Base-by-base conservation (phyloP, 164 flowering plant genomes). In the Macadamia integrifolia region DNA sequence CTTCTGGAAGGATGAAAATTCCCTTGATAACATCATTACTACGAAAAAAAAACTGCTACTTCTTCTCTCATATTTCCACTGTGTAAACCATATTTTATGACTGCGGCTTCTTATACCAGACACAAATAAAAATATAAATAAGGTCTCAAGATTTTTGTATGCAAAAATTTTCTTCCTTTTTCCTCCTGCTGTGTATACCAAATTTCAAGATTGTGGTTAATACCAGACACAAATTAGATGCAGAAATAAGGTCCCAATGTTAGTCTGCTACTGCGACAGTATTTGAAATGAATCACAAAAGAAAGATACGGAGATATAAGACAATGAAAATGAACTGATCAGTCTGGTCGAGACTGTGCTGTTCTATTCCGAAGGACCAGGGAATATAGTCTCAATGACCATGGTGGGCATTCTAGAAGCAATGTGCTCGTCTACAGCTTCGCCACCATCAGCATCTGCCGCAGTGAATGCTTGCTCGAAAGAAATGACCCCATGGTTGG, bases 391-490 rank as follows among this genome's bases (percentile, higher is more conserved):
- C 73, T 92, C 99, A 13, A 89, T 85, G 2, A 90, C 99, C 99
- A 94, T 92, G 1, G 86, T 82, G 9, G 74, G 57, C 60, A 81
- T 44, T 3, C 91, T 90, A 15, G 83, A 61, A 9, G 71, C 66
- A 35, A 94, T 57, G 71, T 94, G 97, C 69, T 92, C 93, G 32
- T 70, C 76, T 14, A 96, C 98, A 29, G 89, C 84, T 15, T 71
- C 75, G 2, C 99, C 98, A 3, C 99, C 97, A 63, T 94, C 99
- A 28, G 97, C 92, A 0, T 97, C 96, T 10, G 97, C 97, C 0
- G 99, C 99, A 1, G 93, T 89, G 31, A 92, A 53, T 11, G 99
- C 95, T 74, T 90, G 99, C 68, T 82, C 79, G 62, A 76, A 83
- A 61, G 71, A 75, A 58, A 90, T 97, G 60, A 77, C 85, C n/a